Conservation (phyloP, 148 eudicot genomes). For the Rhododendron griersonianum region DNA sequence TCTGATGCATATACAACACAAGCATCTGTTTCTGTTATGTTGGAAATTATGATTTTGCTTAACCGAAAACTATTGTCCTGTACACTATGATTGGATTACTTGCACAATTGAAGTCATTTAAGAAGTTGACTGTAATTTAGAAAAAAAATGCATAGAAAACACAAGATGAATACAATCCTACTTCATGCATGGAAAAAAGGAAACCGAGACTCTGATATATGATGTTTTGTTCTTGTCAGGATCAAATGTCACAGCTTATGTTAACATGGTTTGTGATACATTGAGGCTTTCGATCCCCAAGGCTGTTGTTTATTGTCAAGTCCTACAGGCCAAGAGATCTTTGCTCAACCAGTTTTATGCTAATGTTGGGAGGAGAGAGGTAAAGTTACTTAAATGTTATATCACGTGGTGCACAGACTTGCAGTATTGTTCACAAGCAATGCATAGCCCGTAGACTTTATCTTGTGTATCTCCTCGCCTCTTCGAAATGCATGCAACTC, state of each 20-base stretch:
- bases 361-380: slow-evolving; percentile 88
- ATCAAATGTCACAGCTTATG: slow-evolving; percentile 81
- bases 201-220: slow-evolving; percentile 6
- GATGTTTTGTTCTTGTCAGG: slow-evolving; percentile 39
- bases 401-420: background rate
- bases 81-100: background rate
- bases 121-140: background rate
- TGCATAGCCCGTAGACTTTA: background rate
- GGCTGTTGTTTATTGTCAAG: slow-evolving; percentile 98
- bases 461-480: background rate
- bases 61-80: background rate
- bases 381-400: slow-evolving; percentile 20
- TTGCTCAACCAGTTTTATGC: slow-evolving; percentile 80
- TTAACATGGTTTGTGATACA: slow-evolving; percentile 85
- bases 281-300: slow-evolving; percentile 81
- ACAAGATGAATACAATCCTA: background rate
- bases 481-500: background rate
- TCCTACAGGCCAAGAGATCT: slow-evolving; percentile 76
- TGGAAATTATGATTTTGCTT: background rate
- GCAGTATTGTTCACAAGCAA: background rate
- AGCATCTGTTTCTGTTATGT: background rate
- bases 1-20: background rate
- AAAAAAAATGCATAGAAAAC: background rate
- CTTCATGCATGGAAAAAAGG: background rate
- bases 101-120: background rate